These are phyloP conservation scores for Stylonectria norvegica DNA, from an alignment of 2,329 filamentous ascomycete genomes.

Conservation along the genomic window DNA sequence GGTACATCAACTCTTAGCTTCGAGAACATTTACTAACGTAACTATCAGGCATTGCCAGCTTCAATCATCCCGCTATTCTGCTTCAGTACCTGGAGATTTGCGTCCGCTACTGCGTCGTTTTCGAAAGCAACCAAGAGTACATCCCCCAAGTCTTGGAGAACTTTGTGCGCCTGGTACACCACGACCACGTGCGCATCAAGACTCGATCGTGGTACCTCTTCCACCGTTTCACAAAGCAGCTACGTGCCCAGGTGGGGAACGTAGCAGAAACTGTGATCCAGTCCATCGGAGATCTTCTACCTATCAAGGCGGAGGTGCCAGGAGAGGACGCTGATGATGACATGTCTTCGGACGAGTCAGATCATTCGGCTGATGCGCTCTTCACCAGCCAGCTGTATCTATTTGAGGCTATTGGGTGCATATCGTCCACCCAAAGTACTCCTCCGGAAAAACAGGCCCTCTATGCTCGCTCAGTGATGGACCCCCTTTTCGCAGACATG, in stretches of 20 bases:
- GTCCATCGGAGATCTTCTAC: conserved; percentile 81
- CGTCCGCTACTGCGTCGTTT: conserved; percentile 88
- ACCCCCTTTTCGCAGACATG: conserved; percentile 86
- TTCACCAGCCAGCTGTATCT: conserved; percentile 91
- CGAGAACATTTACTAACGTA: not conserved
- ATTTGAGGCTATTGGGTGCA: conserved; percentile 90
- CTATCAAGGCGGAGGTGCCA: conserved; percentile 85
- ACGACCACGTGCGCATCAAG: conserved; percentile 80
- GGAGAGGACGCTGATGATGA: conserved; percentile 77
- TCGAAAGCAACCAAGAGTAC: conserved; percentile 76
- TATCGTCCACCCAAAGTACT: conserved; percentile 76
- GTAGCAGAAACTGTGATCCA: conserved; percentile 89
- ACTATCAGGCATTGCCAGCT: conserved; percentile 69
- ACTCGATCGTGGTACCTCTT: conserved; percentile 97
- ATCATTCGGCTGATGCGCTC: conserved; percentile 82
- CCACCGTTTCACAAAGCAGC: conserved; percentile 83
- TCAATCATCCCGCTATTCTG: conserved; percentile 86
- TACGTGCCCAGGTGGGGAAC: conserved; percentile 79
- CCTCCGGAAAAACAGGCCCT: conserved; percentile 81
- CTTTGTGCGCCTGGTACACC: conserved; percentile 87
- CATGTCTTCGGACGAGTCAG: conserved; percentile 90
- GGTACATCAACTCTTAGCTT: conserved; percentile 31
- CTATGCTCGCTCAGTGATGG: conserved; percentile 83
- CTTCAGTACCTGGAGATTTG: conserved; percentile 99
- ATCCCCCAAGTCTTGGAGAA: conserved; percentile 86